Evolutionary conservation across 192 early-diverging fungal species (phyloP).

Genomic region (Podila horticola): DNA sequence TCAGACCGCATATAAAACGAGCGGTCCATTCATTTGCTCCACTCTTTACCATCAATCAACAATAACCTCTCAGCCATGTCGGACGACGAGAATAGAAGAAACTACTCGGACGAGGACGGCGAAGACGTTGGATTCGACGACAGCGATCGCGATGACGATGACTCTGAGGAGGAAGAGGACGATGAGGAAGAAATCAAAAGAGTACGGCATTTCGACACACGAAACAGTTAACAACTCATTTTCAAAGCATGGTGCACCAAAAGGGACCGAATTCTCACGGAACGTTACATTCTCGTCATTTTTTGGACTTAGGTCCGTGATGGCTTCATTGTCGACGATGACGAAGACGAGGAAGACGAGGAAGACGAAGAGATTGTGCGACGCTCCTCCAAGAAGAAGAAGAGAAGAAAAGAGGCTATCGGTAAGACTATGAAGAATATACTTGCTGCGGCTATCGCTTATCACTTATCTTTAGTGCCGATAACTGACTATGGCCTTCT

Average conservation of each 20-base stretch:
- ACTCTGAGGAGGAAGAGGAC: constrained; percentile 67
- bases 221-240: neutral
- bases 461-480: neutral
- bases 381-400: constrained; percentile 48
- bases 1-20: too few species aligned
- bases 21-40: neutral
- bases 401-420: constrained; percentile 62
- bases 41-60: neutral
- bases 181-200: constrained; percentile 52
- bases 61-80: constrained; percentile 17
- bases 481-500: neutral
- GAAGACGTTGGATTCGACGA: constrained; percentile 71
- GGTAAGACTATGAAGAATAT: constrained; percentile 51
- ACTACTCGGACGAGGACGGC: constrained; percentile 64
- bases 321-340: constrained; percentile 82
- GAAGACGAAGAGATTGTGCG: constrained; percentile 57
- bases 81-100: constrained; percentile 59
- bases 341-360: constrained; percentile 69
- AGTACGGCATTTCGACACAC: constrained; percentile 7
- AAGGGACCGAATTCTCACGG: neutral
- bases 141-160: constrained; percentile 71
- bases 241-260: neutral
- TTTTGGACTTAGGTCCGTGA: constrained; percentile 57
- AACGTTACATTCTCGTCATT: neutral
- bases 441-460: constrained; percentile 12